Evolutionary conservation across 2,329 filamentous ascomycete genomes (phyloP).

Genomic region (Fusarium coicis): DNA sequence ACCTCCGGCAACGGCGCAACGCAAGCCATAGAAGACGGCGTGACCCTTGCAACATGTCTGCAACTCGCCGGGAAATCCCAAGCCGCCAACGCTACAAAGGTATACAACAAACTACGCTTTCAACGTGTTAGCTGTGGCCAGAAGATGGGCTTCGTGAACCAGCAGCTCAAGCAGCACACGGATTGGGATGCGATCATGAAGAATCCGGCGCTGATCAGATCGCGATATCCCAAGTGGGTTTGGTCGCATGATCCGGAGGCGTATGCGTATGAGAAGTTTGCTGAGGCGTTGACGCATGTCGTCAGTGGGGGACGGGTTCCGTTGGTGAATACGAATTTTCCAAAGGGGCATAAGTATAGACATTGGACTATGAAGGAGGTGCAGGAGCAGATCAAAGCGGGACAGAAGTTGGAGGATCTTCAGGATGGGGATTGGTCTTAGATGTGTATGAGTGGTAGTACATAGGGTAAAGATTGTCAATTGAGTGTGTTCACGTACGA

Average conservation of each 20-base stretch:
- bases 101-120: conserved; percentile 24
- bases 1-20: conserved; percentile 31
- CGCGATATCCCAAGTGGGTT: conserved; percentile 26
- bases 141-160: conserved; percentile 29
- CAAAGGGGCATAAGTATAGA: conserved; percentile 24
- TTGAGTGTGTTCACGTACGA: not conserved
- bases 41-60: conserved; percentile 23
- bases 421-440: conserved; percentile 32
- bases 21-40: conserved; percentile 25
- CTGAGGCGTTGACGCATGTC: conserved; percentile 27
- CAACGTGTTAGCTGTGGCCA: conserved; percentile 14
- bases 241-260: conserved; percentile 32
- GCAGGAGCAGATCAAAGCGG: conserved; percentile 24
- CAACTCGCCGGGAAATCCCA: conserved; percentile 14
- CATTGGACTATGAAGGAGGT: conserved; percentile 35
- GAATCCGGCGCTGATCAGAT: conserved; percentile 22
- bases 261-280: conserved; percentile 33
- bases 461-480: not conserved
- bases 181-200: conserved; percentile 31
- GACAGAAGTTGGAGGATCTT: conserved; percentile 28
- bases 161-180: conserved; percentile 31
- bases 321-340: conserved; percentile 24
- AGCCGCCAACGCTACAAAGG: conserved; percentile 19
- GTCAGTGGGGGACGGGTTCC: conserved; percentile 19
- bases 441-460: too few relatives aligned